Evolutionary conservation across 2,329 filamentous ascomycete species (phyloP), one percentile per base, ranked within the genome.

Genomic region (Penicillium crustosum): DNA sequence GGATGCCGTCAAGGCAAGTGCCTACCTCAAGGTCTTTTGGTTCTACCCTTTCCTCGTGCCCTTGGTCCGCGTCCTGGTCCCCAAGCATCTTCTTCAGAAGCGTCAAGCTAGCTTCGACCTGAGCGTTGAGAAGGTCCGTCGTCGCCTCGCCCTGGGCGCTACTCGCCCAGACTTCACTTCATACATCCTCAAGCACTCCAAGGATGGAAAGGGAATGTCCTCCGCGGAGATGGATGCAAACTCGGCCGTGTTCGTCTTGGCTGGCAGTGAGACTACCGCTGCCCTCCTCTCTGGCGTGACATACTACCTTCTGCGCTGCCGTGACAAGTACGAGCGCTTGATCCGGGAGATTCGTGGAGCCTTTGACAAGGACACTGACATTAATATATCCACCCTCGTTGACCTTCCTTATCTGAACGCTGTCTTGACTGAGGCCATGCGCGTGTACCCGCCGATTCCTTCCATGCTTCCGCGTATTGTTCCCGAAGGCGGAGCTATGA

Each of bases 381-480:
- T 72, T 12, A 60, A 47, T 6, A 29, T 70, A 4, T 41, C 59
- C 6, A 33, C 49, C 0, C 49, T 68, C 8, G 41, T 55, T n/a
- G 50, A 60, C 0, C 54, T 70, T 4, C 49, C 58, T 0, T 72
- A 70, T 29, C 60, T 73, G 8, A 68, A 66, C 21, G 70, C 69
- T 7, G 67, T 68, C 13, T 42, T 71, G 12, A 58, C 60, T 1
- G 70, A 73, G 36, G 59, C 57, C 17, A 60, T 73, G 25, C 62
- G 70, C 13, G 60, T 70, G 38, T 70, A 70, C 25, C 68, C 69
- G 19, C 68, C 68, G 5, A 62, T 68, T 31, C 64, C 70, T 2
- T 66, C 68, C n/a, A 69, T 69, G 35, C 61, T 73, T 43, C 71
- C 72, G 2, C 67, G 71, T 10, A 39, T 70, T 29, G 68, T 70